phyloP scores from a whole-genome alignment of 257 asterid genomes.

The Nicotiana tabacum region DNA sequence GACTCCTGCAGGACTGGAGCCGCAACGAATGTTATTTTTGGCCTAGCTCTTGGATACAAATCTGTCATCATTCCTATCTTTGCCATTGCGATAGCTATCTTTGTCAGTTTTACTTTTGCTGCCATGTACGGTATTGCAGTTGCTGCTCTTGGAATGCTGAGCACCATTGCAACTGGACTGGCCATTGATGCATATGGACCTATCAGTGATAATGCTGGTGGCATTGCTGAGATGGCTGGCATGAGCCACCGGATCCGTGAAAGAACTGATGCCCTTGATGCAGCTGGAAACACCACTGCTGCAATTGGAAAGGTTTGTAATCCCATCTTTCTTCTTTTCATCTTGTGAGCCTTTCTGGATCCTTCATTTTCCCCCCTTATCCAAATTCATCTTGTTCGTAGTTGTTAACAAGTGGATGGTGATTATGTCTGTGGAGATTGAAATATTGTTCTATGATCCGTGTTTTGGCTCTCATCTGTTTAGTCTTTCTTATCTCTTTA shows the following conservation, averaged over 20 bases:
- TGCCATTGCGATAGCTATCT: conserved; percentile 75
- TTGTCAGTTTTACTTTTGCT: conserved; percentile 82
- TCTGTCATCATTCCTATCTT: conserved; percentile 89
- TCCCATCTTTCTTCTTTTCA: neutral
- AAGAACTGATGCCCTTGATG: conserved; percentile 94
- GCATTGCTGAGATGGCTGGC: conserved; percentile 97
- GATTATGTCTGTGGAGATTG: neutral
- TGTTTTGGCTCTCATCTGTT: neutral
- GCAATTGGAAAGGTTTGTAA: conserved; percentile 80
- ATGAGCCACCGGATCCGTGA: conserved; percentile 90
- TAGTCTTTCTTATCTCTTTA: neutral
- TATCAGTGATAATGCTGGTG: conserved; percentile 96
- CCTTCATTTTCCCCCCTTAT: neutral
- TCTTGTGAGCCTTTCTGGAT: neutral
- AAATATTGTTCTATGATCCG: neutral
- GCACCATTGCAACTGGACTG: conserved; percentile 90
- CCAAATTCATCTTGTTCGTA: neutral
- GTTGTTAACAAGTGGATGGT: neutral
- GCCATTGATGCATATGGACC: conserved; percentile 97
- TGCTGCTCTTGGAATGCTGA: conserved; percentile 91
- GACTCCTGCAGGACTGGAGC: conserved; percentile 98
- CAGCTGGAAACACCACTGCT: conserved; percentile 96
- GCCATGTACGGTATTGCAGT: conserved; percentile 93
- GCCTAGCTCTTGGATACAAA: conserved; percentile 92
- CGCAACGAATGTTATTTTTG: conserved; percentile 87